phyloP scores from a whole-genome alignment of 495 filamentous ascomycete genomes.

The Neurospora sp. region DNA sequence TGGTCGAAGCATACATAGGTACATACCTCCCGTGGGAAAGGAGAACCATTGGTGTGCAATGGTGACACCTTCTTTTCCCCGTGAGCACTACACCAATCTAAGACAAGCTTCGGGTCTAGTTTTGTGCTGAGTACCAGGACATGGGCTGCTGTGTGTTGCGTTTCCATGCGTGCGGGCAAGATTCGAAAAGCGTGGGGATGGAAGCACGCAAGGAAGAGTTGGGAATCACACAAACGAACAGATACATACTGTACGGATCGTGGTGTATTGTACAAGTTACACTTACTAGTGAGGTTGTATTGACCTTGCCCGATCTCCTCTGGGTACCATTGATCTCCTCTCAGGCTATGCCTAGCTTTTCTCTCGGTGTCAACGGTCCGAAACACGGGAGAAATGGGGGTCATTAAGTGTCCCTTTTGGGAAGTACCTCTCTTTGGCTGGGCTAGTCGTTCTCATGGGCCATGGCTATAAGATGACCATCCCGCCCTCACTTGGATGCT shows the following conservation, averaged over 20 bases:
- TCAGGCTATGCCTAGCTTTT: constrained; percentile 27
- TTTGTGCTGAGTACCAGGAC: neutral
- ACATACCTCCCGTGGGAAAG: neutral
- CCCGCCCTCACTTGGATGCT: neutral
- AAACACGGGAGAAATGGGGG: constrained; percentile 34
- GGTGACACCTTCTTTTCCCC: neutral
- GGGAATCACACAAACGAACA: neutral
- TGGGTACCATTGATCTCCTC: constrained; percentile 7
- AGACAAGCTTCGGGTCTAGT: neutral
- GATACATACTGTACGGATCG: neutral
- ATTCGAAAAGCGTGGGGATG: neutral
- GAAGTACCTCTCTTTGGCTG: neutral
- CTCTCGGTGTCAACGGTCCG: constrained; percentile 41
- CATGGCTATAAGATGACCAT: constrained; percentile 16
- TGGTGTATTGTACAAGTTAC: neutral
- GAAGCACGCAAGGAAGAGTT: neutral
- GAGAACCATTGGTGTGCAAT: neutral
- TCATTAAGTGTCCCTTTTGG: neutral
- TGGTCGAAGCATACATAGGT: neutral
- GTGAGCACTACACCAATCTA: neutral
- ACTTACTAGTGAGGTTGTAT: neutral
- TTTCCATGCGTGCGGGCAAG: neutral
- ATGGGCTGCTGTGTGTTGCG: neutral
- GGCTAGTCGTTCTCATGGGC: neutral
- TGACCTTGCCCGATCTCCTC: neutral